Evolutionary conservation across 2,329 filamentous ascomycete species (phyloP), one percentile per base, ranked within the genome.

Genomic region (Penicillium rolfsii): DNA sequence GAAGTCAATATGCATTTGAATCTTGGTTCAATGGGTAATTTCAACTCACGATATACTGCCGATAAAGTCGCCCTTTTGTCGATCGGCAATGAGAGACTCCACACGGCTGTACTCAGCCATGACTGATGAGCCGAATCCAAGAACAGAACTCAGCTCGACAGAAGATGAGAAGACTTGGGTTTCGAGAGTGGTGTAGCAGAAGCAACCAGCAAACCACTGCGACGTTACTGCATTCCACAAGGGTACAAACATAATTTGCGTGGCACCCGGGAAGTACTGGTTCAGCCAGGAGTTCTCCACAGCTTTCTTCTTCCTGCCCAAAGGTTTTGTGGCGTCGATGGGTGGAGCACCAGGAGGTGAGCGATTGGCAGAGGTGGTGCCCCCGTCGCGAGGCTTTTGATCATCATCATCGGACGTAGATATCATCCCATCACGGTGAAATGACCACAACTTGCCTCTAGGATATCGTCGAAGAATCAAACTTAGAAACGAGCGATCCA

Each of bases 171-270:
- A 75, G 38, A 77, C 72, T 14, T 72, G 70, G 6, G 74, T 77
- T 50, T 77, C 74, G 0, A 67, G 46, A n/a, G 68, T 71, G 28
- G 70, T 80, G 76, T 77, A 81, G 40, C 77, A 82, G 57, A 77
- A 81, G 67, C 74, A 80, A 55, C 73, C 82, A 19, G 73, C 77
- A 63, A 81, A 74, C 80, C 81, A 79, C 64, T 83, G 72, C 46
- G 79, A 77, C 22, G 75, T 77, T 12, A 77, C 78, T 16, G 79
- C 77, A 65, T 84, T 83, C 79, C 81, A 84, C 0, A 84, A 65
- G 0, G 83, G 82, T 5, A 84, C 71, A 59, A 84, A 84, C 3
- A 83, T 75, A 5, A 85, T 72, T 52, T 81, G 81, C 0, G 77
- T 73, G 1, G 80, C 79, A 24, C 74, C 74, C 0, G 82, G 82